Base-by-base conservation (phyloP, 352 stramenopile genomes). In the Thraustochytrium sp. region DNA sequence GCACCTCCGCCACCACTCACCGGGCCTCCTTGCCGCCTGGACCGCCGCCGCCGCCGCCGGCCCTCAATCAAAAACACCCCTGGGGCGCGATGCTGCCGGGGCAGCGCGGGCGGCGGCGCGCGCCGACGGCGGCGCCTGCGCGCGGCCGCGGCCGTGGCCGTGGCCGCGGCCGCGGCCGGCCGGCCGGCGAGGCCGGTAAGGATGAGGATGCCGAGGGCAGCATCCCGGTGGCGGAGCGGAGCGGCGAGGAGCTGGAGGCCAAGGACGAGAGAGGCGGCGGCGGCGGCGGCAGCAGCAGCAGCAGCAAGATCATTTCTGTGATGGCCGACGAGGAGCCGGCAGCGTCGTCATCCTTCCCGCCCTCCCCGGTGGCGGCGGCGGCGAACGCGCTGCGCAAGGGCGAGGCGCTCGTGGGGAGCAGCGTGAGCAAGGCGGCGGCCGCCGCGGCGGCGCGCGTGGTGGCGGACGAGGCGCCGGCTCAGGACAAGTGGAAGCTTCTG, bases 401-500 rank as follows among this genome's bases (percentile, higher is more conserved):
- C n/a, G n/a, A n/a, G n/a, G n/a, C n/a, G n/a, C n/a, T n/a, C n/a
- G n/a, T 34, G 18, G 18, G 13, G 55, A 40, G 26, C 16, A 31
- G 13, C 13, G 29, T 18, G 55, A 65, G 55, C 18, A 65, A 29
- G 29, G 29, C 18, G 55, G 26, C 34, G 55, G 13, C 26, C 13
- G 46, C 11, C 13, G 5, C 59, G 13, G n/a, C 8, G 36, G 40
- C 42, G 26, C 29, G 40, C 13, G 36, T 18, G 9, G 59, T 31
- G 8, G 40, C 46, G 26, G 59, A 72, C 48, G 68, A 80, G n/a
- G 31, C 34, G 85, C 68, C 68, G 13, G 68, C 68, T 9, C 68
- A 95, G 76, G 92, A 99, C 86, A 99, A 99, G 87, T 99, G 96
- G 96, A 95, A 97, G 86, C 89, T 99, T 56, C 89, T 99, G 76